Evolutionary conservation across 225 moss, liverwort and hornwort species (phyloP).

Genomic region (Bryoerythrophyllum caledonicum): DNA sequence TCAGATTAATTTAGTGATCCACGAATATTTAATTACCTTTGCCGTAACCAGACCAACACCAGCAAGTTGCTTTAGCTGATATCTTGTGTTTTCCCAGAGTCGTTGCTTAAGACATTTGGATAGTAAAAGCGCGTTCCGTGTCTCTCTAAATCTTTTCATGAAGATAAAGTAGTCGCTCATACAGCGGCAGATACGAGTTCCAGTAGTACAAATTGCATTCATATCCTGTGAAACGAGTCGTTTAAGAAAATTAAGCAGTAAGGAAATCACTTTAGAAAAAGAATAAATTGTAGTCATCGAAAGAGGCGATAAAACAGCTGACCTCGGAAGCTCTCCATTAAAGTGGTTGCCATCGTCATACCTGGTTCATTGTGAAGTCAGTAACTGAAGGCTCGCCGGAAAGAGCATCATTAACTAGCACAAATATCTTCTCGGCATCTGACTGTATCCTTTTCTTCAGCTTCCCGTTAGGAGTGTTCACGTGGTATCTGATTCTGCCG

Average conservation of each 20-base stretch:
- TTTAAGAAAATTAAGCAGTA: neutral
- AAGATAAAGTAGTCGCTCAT: conserved; percentile 96
- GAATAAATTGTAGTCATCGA: neutral
- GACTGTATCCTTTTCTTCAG: conserved; percentile 87
- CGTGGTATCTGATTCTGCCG: conserved; percentile 78
- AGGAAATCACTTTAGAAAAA: conserved; percentile 7
- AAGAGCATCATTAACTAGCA: conserved; percentile 83
- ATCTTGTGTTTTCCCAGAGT: conserved; percentile 82
- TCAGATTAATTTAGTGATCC: neutral
- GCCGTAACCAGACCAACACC: conserved; percentile 90
- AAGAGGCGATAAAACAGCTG: conserved; percentile 2
- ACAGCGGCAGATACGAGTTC: conserved; percentile 83
- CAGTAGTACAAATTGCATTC: conserved; percentile 69
- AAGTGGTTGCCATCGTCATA: conserved; percentile 25
- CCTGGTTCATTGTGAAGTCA: conserved; percentile 96
- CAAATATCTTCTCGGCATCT: conserved; percentile 81
- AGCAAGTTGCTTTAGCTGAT: conserved; percentile 82
- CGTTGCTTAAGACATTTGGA: conserved; percentile 85
- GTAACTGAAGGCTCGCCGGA: conserved; percentile 79
- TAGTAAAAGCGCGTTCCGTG: conserved; percentile 62
- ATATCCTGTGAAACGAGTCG: conserved; percentile 59
- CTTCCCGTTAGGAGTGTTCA: conserved; percentile 71
- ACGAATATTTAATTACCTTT: conserved; percentile 56
- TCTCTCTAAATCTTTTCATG: conserved; percentile 72
- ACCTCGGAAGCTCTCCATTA: conserved; percentile 14